These are phyloP conservation scores for Tricholoma flavovirens DNA, from an alignment of 768 basidiomycete species.

Conservation along the genomic window DNA sequence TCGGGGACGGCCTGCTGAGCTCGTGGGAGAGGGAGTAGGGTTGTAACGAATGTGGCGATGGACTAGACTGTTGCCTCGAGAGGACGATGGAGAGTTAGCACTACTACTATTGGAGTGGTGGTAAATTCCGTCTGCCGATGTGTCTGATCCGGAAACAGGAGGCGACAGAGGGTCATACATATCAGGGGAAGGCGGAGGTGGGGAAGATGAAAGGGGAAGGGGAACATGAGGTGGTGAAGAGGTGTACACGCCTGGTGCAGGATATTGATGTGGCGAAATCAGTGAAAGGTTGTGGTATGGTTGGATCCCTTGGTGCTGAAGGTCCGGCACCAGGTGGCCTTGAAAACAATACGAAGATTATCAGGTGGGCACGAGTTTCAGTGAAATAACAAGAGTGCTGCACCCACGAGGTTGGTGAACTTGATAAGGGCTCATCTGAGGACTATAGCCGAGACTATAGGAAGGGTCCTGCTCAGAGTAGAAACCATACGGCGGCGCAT, in stretches of 20 bases:
- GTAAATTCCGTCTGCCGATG: slow-evolving; percentile 78
- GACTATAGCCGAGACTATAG: slow-evolving; percentile 46
- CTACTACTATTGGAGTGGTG: slow-evolving; percentile 75
- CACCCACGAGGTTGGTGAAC: slow-evolving; percentile 68
- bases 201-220: slow-evolving; percentile 61
- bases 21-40: slow-evolving; percentile 76
- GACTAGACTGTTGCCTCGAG: slow-evolving; percentile 69
- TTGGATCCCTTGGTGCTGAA: slow-evolving; percentile 41
- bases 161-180: slow-evolving; percentile 83
- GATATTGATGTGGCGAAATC: slow-evolving; percentile 62
- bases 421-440: slow-evolving; percentile 57
- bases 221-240: slow-evolving; percentile 62
- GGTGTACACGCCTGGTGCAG: slow-evolving; percentile 51
- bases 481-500: slow-evolving; percentile 41
- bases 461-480: slow-evolving; percentile 53
- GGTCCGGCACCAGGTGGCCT: slow-evolving; percentile 51
- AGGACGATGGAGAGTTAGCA: slow-evolving; percentile 74
- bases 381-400: slow-evolving; percentile 33
- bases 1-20: slow-evolving; percentile 64
- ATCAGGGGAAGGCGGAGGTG: slow-evolving; percentile 72
- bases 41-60: slow-evolving; percentile 73
- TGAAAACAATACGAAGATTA: slow-evolving; percentile 47
- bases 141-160: slow-evolving; percentile 85
- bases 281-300: slow-evolving; percentile 56
- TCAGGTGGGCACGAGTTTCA: slow-evolving; percentile 62